These are phyloP conservation scores for Kalmusia sp. DNA, from an alignment of 2,329 filamentous ascomycete species.

Conservation along the genomic window DNA sequence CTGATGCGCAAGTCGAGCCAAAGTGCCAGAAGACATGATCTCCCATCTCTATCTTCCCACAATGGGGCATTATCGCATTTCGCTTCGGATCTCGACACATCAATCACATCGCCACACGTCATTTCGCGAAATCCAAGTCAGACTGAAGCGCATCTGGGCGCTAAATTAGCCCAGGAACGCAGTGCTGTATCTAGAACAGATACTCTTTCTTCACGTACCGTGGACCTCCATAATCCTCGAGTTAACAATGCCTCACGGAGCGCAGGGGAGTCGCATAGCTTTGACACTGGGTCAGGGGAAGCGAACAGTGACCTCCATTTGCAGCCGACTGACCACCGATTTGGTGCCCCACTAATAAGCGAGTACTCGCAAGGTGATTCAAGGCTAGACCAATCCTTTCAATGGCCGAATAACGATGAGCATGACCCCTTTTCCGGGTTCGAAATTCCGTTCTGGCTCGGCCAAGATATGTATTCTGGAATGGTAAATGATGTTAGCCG, in stretches of 20 bases:
- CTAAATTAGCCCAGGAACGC: not conserved
- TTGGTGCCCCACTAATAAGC: not conserved
- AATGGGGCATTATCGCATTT: slow-evolving; percentile 1
- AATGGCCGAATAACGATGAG: slow-evolving; percentile 12
- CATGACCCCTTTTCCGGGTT: slow-evolving; percentile 41
- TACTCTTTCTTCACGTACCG: not conserved
- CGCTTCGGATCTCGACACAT: not conserved
- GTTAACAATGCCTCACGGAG: not conserved
- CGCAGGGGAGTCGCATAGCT: not conserved
- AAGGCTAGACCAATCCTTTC: not conserved
- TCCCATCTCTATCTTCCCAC: not conserved
- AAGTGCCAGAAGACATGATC: not conserved
- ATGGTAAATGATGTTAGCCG: slow-evolving; percentile 20
- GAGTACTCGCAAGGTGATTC: not conserved
- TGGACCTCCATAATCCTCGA: not conserved
- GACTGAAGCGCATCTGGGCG: slow-evolving; percentile 13
- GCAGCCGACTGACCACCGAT: not conserved
- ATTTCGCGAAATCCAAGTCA: slow-evolving; percentile 17
- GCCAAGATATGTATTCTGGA: slow-evolving; percentile 40
- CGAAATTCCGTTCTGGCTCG: slow-evolving; percentile 46
- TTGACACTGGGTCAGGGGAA: not conserved
- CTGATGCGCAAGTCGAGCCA: slow-evolving; percentile 16
- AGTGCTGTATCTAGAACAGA: not conserved
- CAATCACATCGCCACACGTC: not conserved
- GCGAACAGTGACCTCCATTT: not conserved